Base-by-base conservation (phyloP, 192 early-diverging fungal genomes). In the Coemansia sp. region DNA sequence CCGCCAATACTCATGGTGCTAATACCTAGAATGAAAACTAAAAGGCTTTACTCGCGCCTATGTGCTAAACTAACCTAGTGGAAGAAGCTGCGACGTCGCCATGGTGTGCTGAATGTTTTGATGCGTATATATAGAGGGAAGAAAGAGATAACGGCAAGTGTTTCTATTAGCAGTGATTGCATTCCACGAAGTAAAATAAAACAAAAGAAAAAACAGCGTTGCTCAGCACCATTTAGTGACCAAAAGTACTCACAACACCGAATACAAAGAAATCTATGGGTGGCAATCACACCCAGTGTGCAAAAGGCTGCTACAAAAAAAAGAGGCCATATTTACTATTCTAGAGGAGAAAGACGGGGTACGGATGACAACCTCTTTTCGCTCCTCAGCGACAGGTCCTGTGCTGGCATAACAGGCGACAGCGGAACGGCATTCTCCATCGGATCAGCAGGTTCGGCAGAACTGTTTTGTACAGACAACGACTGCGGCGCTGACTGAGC, bases 61-160 rank as follows among this genome's bases (percentile, higher is more conserved):
- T 23, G 21, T 23, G 19, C 19, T 53, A 53, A 18, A 26, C 63
- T 54, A 71, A 84, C 82, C 82, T 65, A 85, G 72, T 15, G 84
- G 84, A 43, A 85, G 84, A 5, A 85, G 75, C 65, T 86, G 85
- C 19, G 73, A 61, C 2, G 85, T 80, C 42, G 82, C 71, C 77
- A 76, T 76, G 45, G 19, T 56, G 11, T 10, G 15, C 21, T 65
- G 41, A 5, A 18, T 15, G 37, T 50, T 16, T 50, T 7, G 13
- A 50, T 50, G n/a, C 3, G 16, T 49, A n/a, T 49, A 12, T n/a
- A 16, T 49, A 49, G 13, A 12, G 6, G 15, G 6, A 1, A 49
- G 10, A 45, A 49, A 49, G 16, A 12, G 10, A 49, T 49, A 16
- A 49, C 6, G n/a, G 32, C 2, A 32, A 32, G 32, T 32, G 32